Evolutionary conservation across 768 basidiomycete genomes (phyloP).

Genomic region (Leccinum rimulosum): DNA sequence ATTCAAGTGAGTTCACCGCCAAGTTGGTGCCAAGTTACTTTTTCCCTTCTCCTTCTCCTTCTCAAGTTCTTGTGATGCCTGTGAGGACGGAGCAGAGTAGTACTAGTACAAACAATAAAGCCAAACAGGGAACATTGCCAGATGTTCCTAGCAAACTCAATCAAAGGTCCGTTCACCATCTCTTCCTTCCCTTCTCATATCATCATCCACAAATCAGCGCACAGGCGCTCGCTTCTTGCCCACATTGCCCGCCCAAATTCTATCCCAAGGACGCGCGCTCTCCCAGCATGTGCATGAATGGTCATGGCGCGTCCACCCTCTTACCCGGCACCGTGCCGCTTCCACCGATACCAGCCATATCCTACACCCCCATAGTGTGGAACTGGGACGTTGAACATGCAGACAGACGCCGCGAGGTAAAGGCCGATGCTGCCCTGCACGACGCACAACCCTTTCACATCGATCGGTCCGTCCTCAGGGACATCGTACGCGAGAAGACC

Average conservation of each 20-base stretch:
- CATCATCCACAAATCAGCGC: slow-evolving; percentile 1
- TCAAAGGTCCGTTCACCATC: slow-evolving; percentile 18
- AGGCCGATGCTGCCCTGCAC: slow-evolving; percentile 61
- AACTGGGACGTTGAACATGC: slow-evolving; percentile 69
- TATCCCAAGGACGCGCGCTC: not conserved
- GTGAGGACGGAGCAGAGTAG: slow-evolving; percentile 3
- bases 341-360: slow-evolving; percentile 3
- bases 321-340: slow-evolving; percentile 27
- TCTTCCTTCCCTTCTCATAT: not conserved
- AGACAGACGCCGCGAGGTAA: slow-evolving; percentile 64
- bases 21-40: not conserved
- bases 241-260: not conserved
- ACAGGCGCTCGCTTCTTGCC: not conserved
- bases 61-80: not conserved
- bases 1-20: not conserved
- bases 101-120: slow-evolving; percentile 19
- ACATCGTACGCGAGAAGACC: slow-evolving; percentile 73
- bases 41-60: not conserved
- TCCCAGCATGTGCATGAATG: slow-evolving; percentile 11
- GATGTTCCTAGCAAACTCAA: slow-evolving; percentile 11
- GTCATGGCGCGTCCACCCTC: slow-evolving; percentile 1
- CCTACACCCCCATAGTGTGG: slow-evolving; percentile 47
- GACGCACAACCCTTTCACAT: slow-evolving; percentile 68
- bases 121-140: slow-evolving; percentile 28
- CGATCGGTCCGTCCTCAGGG: slow-evolving; percentile 70